Conservation (phyloP, 805 yeast genomes). For the Tetrapisispora taiwanensis region DNA sequence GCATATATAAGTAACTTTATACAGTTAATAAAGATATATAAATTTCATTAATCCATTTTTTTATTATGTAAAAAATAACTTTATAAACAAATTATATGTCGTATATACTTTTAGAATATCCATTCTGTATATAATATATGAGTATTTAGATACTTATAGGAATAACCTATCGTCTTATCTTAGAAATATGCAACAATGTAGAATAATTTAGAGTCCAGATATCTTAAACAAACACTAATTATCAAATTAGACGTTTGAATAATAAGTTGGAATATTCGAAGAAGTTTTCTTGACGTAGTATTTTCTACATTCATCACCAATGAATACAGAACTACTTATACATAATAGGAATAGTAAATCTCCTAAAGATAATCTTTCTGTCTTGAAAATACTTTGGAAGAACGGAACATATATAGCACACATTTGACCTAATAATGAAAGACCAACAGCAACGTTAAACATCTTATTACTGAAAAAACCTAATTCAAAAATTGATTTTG, state of each 20-base stretch:
- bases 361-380: slow-evolving; percentile 69
- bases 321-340: slow-evolving; percentile 70
- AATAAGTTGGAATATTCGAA: slow-evolving; percentile 10
- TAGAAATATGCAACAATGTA: slow-evolving; percentile 1
- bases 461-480: slow-evolving; percentile 72
- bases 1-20: not conserved
- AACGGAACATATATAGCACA: slow-evolving; percentile 91
- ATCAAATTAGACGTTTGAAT: slow-evolving; percentile 13
- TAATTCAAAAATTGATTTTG: slow-evolving; percentile 71
- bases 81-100: not conserved
- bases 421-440: slow-evolving; percentile 80
- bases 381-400: slow-evolving; percentile 86
- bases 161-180: not conserved
- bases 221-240: not conserved
- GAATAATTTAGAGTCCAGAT: slow-evolving; percentile 3
- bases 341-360: slow-evolving; percentile 57
- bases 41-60: not conserved
- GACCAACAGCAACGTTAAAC: slow-evolving; percentile 89
- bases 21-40: not conserved
- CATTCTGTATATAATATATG: not conserved
- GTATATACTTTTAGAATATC: not conserved
- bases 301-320: slow-evolving; percentile 78
- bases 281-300: slow-evolving; percentile 23
- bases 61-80: not conserved
- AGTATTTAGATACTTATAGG: not conserved